These are phyloP conservation scores for Nicotiana rustica DNA, from an alignment of 305 asterid species.

Conservation along the genomic window DNA sequence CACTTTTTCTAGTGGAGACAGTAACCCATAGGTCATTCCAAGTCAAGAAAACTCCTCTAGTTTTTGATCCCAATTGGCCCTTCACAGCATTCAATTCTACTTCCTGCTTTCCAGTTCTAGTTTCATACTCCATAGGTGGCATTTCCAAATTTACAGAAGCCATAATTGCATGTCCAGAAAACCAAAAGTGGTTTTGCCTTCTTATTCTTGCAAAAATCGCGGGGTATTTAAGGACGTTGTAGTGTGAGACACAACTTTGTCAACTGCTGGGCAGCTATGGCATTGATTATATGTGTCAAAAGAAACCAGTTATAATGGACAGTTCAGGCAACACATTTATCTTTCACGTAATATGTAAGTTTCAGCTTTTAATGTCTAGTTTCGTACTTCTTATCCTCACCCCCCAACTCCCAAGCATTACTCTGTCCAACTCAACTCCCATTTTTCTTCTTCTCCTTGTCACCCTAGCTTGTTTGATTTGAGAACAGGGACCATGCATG, in stretches of 20 bases:
- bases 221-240: conserved; percentile 31
- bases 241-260: conserved; percentile 12
- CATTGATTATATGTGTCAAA: conserved; percentile 6
- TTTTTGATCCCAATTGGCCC: conserved; percentile 1
- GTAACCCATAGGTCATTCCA: conserved; percentile 50
- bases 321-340: conserved; percentile 29
- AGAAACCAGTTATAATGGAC: not conserved
- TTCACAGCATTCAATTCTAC: conserved; percentile 20
- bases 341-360: not conserved
- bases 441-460: not conserved
- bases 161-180: not conserved
- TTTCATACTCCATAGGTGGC: not conserved
- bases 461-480: too few species aligned
- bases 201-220: conserved; percentile 11
- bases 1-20: conserved; percentile 31
- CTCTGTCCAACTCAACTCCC: not conserved
- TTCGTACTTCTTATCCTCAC: not conserved
- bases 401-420: not conserved
- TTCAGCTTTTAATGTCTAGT: conserved; percentile 9
- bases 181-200: not conserved
- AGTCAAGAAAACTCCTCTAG: conserved; percentile 37
- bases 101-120: not conserved
- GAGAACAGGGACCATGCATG: too few species aligned
- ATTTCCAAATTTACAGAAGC: conserved; percentile 28
- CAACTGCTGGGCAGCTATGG: not conserved